Conservation (phyloP, 345 rosid species). For the Stellera chamaejasme region DNA sequence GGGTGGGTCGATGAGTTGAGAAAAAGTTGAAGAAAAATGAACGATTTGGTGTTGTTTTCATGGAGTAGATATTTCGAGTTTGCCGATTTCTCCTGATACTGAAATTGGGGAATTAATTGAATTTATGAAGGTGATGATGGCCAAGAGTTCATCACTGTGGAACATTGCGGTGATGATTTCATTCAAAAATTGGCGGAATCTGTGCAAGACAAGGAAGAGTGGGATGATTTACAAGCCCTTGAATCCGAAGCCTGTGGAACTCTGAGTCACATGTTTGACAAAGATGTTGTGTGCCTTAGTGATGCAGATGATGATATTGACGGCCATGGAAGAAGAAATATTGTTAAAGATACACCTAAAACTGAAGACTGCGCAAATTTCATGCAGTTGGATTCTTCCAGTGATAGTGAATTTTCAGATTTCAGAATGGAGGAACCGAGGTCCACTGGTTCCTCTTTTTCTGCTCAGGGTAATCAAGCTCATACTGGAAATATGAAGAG, state of each 20-base stretch:
- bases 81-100: no score
- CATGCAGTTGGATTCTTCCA: constrained; percentile 55
- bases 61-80: no score
- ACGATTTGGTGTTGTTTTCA: no score
- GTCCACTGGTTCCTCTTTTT: constrained; percentile 11
- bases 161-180: constrained; percentile 80
- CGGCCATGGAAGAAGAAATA: constrained; percentile 21
- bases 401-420: constrained; percentile 31
- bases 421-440: constrained; percentile 14
- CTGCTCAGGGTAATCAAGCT: not conserved
- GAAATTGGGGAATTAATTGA: no score
- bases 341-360: constrained; percentile 48
- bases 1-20: no score
- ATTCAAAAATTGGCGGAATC: constrained; percentile 72
- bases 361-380: constrained; percentile 22
- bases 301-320: constrained; percentile 12
- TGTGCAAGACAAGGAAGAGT: constrained; percentile 66
- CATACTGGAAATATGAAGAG: constrained; percentile 16
- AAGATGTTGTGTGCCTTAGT: constrained; percentile 11
- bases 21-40: no score
- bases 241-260: constrained; percentile 80
- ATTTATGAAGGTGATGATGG: constrained; percentile 64
- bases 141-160: constrained; percentile 69
- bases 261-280: constrained; percentile 43
- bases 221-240: constrained; percentile 68